These are phyloP conservation scores for Ceratocystis destructans DNA, from an alignment of 2,329 filamentous ascomycete species.

Conservation along the genomic window DNA sequence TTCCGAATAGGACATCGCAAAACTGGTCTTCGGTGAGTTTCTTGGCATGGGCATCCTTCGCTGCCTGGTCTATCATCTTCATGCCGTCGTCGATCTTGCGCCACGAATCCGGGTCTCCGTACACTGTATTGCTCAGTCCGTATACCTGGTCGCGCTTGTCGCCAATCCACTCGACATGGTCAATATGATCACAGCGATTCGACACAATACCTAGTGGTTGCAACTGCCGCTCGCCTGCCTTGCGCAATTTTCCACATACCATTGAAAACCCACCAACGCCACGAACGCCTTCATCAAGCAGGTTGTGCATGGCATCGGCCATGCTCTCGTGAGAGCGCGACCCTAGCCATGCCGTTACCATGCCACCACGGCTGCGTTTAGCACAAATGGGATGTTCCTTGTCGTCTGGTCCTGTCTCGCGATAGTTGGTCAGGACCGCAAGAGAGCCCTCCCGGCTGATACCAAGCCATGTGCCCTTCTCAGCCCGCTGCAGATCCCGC, in stretches of 20 bases:
- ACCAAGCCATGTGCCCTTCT: conserved; percentile 54
- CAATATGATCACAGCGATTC: conserved; percentile 41
- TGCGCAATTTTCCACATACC: conserved; percentile 46
- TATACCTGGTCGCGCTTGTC: conserved; percentile 39
- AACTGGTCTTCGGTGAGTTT: conserved; percentile 35
- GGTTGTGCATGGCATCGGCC: conserved; percentile 36
- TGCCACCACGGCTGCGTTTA: conserved; percentile 45
- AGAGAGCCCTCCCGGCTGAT: conserved; percentile 46
- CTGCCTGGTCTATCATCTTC: conserved; percentile 31
- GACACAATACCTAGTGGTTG: conserved; percentile 47
- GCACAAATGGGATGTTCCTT: conserved; percentile 39
- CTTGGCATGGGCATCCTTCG: conserved; percentile 30
- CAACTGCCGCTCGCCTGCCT: conserved; percentile 21
- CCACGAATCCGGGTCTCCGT: conserved; percentile 41
- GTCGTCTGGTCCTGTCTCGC: conserved; percentile 40
- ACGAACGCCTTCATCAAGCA: conserved; percentile 42
- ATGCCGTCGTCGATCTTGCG: conserved; percentile 46
- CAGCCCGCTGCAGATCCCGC: conserved; percentile 46
- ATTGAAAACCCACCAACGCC: conserved; percentile 54
- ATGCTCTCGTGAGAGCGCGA: conserved; percentile 35
- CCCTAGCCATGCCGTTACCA: conserved; percentile 50
- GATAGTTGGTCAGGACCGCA: conserved; percentile 53
- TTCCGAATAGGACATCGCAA: conserved; percentile 36
- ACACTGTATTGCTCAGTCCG: conserved; percentile 50
- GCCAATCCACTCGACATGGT: conserved; percentile 45